Percentiles rank a stretch among this genome's conserved stretches.
These are phyloP conservation scores for Flaveria linearis DNA, from an alignment of 129 eudicot species.

Conservation along the genomic window DNA sequence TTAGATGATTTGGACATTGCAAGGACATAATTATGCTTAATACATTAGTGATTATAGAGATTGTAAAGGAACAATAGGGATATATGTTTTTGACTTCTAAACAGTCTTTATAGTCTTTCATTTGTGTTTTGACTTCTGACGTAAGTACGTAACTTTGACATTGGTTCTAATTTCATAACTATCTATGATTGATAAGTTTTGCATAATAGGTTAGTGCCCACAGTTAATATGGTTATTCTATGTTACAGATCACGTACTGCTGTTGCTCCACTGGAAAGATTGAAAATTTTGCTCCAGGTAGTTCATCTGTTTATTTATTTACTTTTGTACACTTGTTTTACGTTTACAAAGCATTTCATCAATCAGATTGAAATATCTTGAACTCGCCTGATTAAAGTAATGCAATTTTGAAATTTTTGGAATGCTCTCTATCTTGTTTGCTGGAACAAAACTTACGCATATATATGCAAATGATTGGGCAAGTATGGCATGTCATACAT, in stretches of 20 bases:
- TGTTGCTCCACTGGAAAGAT: slow-evolving; percentile 85
- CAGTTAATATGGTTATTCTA: slow-evolving; percentile 15
- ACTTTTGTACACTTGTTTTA: slow-evolving; percentile 1
- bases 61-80: neutral
- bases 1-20: slow-evolving; percentile 8
- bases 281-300: slow-evolving; percentile 83
- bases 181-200: slow-evolving; percentile 7
- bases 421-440: slow-evolving; percentile 4
- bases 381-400: neutral
- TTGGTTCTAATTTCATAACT: neutral
- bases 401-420: neutral
- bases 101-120: neutral
- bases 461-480: neutral
- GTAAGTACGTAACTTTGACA: neutral
- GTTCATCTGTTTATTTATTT: neutral
- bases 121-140: neutral
- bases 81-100: neutral
- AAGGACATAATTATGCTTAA: neutral
- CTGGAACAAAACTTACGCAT: neutral
- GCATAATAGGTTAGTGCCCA: neutral
- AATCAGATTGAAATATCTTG: neutral
- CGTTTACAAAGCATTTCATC: slow-evolving; percentile 5
- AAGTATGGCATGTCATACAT: neutral
- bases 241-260: slow-evolving; percentile 84
- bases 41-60: neutral